phyloP scores from a whole-genome alignment of 2,329 filamentous ascomycete genomes.

The Beauveria rudraprayagi region DNA sequence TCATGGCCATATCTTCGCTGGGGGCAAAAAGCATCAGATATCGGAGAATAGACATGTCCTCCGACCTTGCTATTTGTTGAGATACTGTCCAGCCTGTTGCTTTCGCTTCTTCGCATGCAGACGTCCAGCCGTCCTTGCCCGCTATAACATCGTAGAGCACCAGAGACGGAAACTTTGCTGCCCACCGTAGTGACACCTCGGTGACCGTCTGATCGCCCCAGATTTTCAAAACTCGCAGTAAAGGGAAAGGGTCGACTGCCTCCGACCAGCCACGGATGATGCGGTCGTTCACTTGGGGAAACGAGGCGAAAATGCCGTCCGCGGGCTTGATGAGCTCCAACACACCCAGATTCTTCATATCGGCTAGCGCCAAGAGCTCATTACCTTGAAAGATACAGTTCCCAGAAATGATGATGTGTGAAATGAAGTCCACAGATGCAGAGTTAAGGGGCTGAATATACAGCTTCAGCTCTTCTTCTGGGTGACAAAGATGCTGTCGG shows the following conservation, averaged over 20 bases:
- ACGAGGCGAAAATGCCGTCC: slow-evolving; percentile 20
- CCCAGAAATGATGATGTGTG: slow-evolving; percentile 32
- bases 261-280: slow-evolving; percentile 39
- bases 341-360: slow-evolving; percentile 38
- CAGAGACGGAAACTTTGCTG: slow-evolving; percentile 36
- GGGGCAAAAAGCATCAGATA: slow-evolving; percentile 29
- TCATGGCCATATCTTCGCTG: slow-evolving; percentile 18
- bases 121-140: slow-evolving; percentile 28
- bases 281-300: slow-evolving; percentile 34
- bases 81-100: slow-evolving; percentile 28
- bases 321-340: slow-evolving; percentile 38
- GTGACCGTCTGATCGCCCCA: slow-evolving; percentile 35
- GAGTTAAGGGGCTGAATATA: slow-evolving; percentile 32
- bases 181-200: slow-evolving; percentile 31
- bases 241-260: slow-evolving; percentile 33
- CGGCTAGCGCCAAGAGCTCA: slow-evolving; percentile 33
- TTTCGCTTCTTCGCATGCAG: slow-evolving; percentile 17
- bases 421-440: slow-evolving; percentile 29
- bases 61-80: slow-evolving; percentile 16
- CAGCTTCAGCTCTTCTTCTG: slow-evolving; percentile 24
- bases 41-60: slow-evolving; percentile 25
- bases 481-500: slow-evolving; percentile 31
- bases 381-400: slow-evolving; percentile 26
- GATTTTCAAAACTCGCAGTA: slow-evolving; percentile 38
- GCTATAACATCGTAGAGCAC: slow-evolving; percentile 36